A percentile compares a stretch with the other conserved stretches of the same genome.
phyloP scores from a whole-genome alignment of 352 stramenopile genomes.

The Pythium grandisporangium region DNA sequence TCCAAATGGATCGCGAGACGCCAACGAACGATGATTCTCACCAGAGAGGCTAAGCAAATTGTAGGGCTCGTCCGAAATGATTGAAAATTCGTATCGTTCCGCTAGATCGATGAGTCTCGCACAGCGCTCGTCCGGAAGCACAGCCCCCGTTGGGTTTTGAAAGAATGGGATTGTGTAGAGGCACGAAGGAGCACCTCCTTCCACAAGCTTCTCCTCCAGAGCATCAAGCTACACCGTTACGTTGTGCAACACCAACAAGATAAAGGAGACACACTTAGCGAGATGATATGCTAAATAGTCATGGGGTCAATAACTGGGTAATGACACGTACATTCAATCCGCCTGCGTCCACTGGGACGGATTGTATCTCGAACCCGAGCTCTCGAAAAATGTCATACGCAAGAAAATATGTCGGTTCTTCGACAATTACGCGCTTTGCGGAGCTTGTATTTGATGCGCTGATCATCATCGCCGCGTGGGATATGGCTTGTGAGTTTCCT shows the following conservation, averaged over 20 bases:
- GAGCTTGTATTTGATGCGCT: too few relatives aligned
- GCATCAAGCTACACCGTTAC: constrained; percentile 30
- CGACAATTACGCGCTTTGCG: constrained; percentile 84
- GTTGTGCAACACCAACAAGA: not conserved
- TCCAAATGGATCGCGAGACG: constrained; percentile 54
- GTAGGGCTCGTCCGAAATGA: constrained; percentile 93
- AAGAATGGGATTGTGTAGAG: constrained; percentile 92
- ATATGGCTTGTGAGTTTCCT: constrained; percentile 89
- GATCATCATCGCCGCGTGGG: constrained; percentile 76
- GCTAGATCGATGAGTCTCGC: constrained; percentile 73
- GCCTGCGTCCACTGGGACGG: constrained; percentile 65
- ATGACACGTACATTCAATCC: constrained; percentile 48
- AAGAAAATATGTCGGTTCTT: constrained; percentile 92
- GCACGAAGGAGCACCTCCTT: constrained; percentile 71
- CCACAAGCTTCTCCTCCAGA: constrained; percentile 55
- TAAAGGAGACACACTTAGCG: not conserved
- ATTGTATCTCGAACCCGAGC: constrained; percentile 70
- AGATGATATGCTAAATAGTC: not conserved
- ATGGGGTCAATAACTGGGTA: not conserved
- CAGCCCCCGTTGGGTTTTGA: constrained; percentile 88
- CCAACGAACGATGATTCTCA: constrained; percentile 36
- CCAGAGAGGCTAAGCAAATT: constrained; percentile 83
- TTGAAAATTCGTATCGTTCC: constrained; percentile 66
- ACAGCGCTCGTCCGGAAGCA: constrained; percentile 61
- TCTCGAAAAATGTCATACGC: constrained; percentile 88